These are phyloP conservation scores for Saitozyma sp. DNA, from an alignment of 768 basidiomycete species.

Conservation along the genomic window DNA sequence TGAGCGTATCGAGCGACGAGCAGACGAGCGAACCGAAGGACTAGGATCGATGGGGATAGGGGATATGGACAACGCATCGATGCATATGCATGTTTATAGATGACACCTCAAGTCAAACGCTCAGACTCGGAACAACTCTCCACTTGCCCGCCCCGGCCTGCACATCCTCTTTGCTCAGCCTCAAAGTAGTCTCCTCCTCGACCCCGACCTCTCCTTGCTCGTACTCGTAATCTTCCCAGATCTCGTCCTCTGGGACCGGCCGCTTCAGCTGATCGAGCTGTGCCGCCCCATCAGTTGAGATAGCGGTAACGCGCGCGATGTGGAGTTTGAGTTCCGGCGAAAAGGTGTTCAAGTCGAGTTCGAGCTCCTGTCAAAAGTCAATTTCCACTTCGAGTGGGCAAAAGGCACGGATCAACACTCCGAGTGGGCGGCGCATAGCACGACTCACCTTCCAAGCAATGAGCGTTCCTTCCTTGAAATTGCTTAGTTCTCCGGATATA, in stretches of 20 bases:
- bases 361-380: slow-evolving; percentile 24
- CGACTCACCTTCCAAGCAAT: slow-evolving; percentile 36
- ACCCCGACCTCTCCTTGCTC: not conserved
- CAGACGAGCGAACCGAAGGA: too few species aligned
- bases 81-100: too few species aligned
- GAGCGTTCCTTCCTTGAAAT: slow-evolving; percentile 11
- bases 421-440: too few species aligned
- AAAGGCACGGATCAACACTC: too few species aligned
- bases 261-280: not conserved
- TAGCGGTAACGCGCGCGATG: slow-evolving; percentile 11
- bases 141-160: not conserved
- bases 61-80: too few species aligned
- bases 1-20: too few species aligned
- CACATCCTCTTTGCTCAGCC: slow-evolving; percentile 2
- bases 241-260: not conserved
- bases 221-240: not conserved
- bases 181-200: slow-evolving; percentile 5
- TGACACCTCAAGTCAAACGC: too few species aligned
- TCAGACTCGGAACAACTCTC: not conserved
- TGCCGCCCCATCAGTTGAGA: not conserved
- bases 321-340: slow-evolving; percentile 29
- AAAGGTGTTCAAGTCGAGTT: slow-evolving; percentile 34
- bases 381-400: too few species aligned
- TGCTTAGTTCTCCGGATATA: too few species aligned
- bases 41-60: too few species aligned